Conservation (phyloP, 345 rosid species). For the Sonneratia alba region DNA sequence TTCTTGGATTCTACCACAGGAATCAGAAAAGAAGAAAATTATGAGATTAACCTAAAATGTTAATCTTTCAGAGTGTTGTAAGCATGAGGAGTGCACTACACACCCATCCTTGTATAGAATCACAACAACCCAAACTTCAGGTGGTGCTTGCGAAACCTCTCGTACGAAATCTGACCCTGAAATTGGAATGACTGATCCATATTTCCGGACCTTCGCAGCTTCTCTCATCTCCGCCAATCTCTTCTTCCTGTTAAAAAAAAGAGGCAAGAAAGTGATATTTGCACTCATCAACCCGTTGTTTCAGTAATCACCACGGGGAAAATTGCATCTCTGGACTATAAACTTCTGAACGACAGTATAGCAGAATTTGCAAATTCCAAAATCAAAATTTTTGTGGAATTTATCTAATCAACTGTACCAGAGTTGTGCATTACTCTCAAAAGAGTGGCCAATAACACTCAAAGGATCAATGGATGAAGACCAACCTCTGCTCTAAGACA, state of each 20-base stretch:
- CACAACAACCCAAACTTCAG: slow-evolving; percentile 92
- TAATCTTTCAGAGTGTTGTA: background rate
- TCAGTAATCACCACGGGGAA: background rate
- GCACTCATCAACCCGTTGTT: background rate
- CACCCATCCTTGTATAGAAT: slow-evolving; percentile 96
- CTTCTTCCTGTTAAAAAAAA: slow-evolving; percentile 60
- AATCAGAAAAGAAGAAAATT: background rate
- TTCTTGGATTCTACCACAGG: slow-evolving; percentile 42
- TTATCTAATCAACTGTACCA: background rate
- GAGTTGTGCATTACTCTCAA: background rate
- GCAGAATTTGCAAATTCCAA: background rate
- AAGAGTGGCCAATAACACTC: too few relatives aligned
- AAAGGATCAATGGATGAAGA: too few relatives aligned
- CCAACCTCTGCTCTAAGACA: too few relatives aligned
- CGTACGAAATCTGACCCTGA: slow-evolving; percentile 84
- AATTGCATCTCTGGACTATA: background rate
- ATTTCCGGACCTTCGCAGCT: slow-evolving; percentile 46
- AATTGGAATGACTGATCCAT: slow-evolving; percentile 78
- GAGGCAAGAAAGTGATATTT: background rate
- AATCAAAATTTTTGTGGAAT: background rate
- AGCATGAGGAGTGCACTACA: background rate
- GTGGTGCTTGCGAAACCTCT: slow-evolving; percentile 87
- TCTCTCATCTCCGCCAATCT: slow-evolving; percentile 79
- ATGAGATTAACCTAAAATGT: slow-evolving; percentile 1
- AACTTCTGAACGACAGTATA: background rate